These are phyloP conservation scores for Hypericum perforatum DNA, from an alignment of 345 rosid species.

Conservation along the genomic window DNA sequence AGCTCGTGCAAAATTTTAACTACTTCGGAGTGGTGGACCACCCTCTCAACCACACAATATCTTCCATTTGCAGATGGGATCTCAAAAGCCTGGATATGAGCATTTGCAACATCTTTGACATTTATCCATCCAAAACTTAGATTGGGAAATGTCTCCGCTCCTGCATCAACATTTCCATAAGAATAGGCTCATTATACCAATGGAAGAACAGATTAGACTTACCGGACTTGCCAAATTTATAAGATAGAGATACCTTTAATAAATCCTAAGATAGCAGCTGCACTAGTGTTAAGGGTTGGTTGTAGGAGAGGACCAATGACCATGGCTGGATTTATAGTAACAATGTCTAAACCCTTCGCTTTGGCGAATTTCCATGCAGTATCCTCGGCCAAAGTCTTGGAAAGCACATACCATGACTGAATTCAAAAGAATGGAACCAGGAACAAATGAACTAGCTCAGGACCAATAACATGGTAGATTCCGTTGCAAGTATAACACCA, in stretches of 20 bases:
- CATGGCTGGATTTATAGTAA: constrained; percentile 80
- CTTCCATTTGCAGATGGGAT: constrained; percentile 70
- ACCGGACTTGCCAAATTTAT: too few relatives aligned
- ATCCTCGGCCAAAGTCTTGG: constrained; percentile 87
- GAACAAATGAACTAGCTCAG: background rate
- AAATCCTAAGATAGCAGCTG: constrained; percentile 64
- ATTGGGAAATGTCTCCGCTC: constrained; percentile 64
- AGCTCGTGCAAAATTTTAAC: constrained; percentile 42
- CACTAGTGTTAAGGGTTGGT: constrained; percentile 86
- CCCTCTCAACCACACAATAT: constrained; percentile 73
- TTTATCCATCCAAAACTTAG: constrained; percentile 73
- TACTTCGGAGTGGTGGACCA: constrained; percentile 72
- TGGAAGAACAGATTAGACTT: too few relatives aligned
- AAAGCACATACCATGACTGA: constrained; percentile 75
- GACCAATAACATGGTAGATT: background rate
- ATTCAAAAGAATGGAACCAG: constrained; percentile 6
- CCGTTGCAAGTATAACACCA: background rate
- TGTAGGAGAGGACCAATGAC: constrained; percentile 89
- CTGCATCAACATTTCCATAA: constrained; percentile 23
- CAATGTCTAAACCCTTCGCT: constrained; percentile 62
- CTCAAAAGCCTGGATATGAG: constrained; percentile 85
- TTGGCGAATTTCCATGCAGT: constrained; percentile 78
- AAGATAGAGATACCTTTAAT: constrained; percentile 51
- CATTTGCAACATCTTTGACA: constrained; percentile 79
- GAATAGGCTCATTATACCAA: too few relatives aligned